These are phyloP conservation scores for Phylloporus sp. DNA, from an alignment of 1,284 basidiomycete species.

Conservation along the genomic window DNA sequence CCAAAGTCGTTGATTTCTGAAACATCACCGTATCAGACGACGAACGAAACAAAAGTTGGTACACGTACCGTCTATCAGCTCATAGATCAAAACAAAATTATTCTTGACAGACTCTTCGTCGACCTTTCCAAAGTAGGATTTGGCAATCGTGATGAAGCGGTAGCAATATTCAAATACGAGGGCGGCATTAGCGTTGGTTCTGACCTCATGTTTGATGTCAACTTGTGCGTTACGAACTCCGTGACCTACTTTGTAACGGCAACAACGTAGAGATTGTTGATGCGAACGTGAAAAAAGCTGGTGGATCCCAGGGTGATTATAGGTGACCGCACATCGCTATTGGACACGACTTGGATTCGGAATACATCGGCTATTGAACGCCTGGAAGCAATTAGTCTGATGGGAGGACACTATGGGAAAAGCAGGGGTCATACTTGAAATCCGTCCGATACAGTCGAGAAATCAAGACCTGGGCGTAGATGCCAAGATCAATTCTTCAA, in stretches of 20 bases:
- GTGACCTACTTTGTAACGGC: slow-evolving; percentile 88
- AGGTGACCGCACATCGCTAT: slow-evolving; percentile 94
- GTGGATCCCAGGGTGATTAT: slow-evolving; percentile 98
- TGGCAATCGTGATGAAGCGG: slow-evolving; percentile 91
- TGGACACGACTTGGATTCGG: slow-evolving; percentile 97
- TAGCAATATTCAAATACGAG: slow-evolving; percentile 98
- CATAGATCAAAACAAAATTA: slow-evolving; percentile 97
- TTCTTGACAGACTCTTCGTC: slow-evolving; percentile 99
- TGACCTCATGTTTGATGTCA: slow-evolving; percentile 37
- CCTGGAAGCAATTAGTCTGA: slow-evolving; percentile 46
- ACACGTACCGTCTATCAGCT: slow-evolving; percentile 88
- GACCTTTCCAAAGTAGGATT: slow-evolving; percentile 96
- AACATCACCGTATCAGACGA: slow-evolving; percentile 11
- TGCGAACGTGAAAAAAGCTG: slow-evolving; percentile 95
- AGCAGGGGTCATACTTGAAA: slow-evolving; percentile 73
- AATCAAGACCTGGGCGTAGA: slow-evolving; percentile 77
- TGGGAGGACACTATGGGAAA: not conserved
- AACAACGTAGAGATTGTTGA: slow-evolving; percentile 94
- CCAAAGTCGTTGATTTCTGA: slow-evolving; percentile 98
- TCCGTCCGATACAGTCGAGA: slow-evolving; percentile 92
- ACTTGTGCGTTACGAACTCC: not conserved
- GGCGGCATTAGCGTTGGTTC: slow-evolving; percentile 96
- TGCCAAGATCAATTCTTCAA: slow-evolving; percentile 13
- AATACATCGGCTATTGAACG: slow-evolving; percentile 98
- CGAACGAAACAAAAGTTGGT: not conserved